Evolutionary conservation across 2,329 filamentous ascomycete genomes (phyloP), one percentile per base, ranked within the genome.

Genomic region (Nannizziopsis barbatae): DNA sequence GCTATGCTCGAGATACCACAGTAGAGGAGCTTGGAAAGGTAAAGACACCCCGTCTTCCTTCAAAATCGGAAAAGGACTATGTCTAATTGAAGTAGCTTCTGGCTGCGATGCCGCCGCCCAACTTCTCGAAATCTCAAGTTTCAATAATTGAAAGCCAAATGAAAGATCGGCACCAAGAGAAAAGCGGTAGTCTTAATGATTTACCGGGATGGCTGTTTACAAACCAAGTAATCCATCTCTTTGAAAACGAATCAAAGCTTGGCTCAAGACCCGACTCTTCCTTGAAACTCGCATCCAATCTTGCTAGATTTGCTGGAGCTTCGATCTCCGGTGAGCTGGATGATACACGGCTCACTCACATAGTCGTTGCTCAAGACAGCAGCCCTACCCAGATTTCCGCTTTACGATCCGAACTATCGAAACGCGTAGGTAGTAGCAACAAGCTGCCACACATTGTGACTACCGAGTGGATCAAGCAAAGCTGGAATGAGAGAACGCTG

Each of bases 401-500:
- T 17, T 55, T 70, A 22, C 58, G 68, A 31, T 53, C 57, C 18
- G 53, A 52, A 1, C 43, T 68, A 17, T 53, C 56, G 7, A 45
- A 50, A 8, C 50, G 57, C 17, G 63, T 48, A n/a, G 42, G 42
- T 6, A 18, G 74, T 45, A 63, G 60, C 5, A 67, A 61, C 46
- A 67, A 60, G 41, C 65, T 88, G 32, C 86, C 89, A 0, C 73
- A 86, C 54, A 66, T 90, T 5, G 83, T 95, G 1, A 75, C 69
- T 0, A 63, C 73, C 8, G 70, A 71, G 11, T 98, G 92, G 92
- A 67, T 95, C 0, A 75, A 81, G 44, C 80, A 84, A 45, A 86
- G 85, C 58, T 95, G 89, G 87, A 72, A 71, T 50, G 86, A 90
- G 62, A 75, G 73, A 54, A 94, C 87, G 0, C 60, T 84, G 52